Evolutionary conservation across 2,329 filamentous ascomycete genomes (phyloP), one percentile per base, ranked within the genome.

Genomic region (Didymella glomerata): DNA sequence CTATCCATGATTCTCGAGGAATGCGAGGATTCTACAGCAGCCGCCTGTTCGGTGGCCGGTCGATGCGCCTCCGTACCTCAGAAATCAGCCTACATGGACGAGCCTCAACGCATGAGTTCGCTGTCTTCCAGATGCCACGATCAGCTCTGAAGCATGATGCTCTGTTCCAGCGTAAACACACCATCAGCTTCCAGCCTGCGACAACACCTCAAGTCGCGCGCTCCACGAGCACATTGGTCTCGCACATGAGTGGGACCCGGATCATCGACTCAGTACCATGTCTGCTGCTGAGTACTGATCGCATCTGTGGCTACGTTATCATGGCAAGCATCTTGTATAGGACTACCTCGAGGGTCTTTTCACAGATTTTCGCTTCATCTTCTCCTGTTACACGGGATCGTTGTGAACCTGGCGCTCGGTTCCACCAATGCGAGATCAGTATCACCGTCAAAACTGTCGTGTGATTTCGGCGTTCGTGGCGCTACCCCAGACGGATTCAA

Each of bases 381-480:
- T 61, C 57, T 48, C 57, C 60, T 60, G 73, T 74, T 64, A 66
- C 69, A 74, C 71, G 57, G 66, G 66, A 76, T 74, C 73, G 69
- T 63, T 64, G 57, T 68, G 66, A 66, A 74, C 71, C 72, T 74
- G 72, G 68, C 62, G 60, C 63, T 61, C 68, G 74, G 74, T 75
- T 68, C 65, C 71, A 75, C 72, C 53, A 62, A 74, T 77, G 73
- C 73, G 68, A 76, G 74, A 77, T 76, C 66, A 56, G 70, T 75
- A 63, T 66, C 53, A 75, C 75, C 56, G 57, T 69, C 62, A 66
- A 67, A 54, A 64, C 56, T 60, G 63, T 56, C 48, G 61, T 71
- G 68, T 68, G 59, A 67, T 62, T 48, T 64, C 65, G 70, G 72
- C 68, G 71, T 61, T 58, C 48, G 67, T 72, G 73, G 74, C 74